Evolutionary conservation across 2,329 filamentous ascomycete species (phyloP).

Genomic region (Penicillium sp.): DNA sequence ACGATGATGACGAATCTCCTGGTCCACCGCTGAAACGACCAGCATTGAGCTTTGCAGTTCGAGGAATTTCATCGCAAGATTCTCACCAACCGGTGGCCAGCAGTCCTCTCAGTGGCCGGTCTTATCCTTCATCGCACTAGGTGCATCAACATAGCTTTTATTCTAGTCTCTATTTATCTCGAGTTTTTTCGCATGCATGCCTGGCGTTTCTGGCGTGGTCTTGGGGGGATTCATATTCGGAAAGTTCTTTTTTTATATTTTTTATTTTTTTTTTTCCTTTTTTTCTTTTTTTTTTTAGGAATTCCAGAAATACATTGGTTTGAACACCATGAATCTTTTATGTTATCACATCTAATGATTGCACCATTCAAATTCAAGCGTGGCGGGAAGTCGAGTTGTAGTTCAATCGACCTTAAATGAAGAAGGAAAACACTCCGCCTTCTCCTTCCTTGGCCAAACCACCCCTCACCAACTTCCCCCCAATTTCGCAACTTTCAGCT

Average conservation of each 20-base stretch:
- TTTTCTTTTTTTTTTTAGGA: not conserved
- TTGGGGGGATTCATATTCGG: not conserved
- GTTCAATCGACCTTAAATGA: not conserved
- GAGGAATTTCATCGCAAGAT: conserved; percentile 22
- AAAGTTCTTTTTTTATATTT: not conserved
- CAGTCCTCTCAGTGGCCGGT: conserved; percentile 17
- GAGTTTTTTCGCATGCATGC: conserved; percentile 15
- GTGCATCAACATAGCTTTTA: not conserved
- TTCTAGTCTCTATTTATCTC: not conserved
- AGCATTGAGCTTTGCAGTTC: conserved; percentile 23
- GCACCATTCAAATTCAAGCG: not conserved
- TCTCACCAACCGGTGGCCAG: conserved; percentile 21
- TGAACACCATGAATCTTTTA: too few species aligned
- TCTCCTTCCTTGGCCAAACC: not conserved
- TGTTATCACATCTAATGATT: too few species aligned
- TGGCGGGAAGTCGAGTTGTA: not conserved
- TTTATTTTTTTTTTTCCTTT: too few species aligned
- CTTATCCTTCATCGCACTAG: not conserved
- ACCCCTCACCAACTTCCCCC: not conserved
- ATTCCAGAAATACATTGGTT: not conserved
- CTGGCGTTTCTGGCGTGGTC: conserved; percentile 18
- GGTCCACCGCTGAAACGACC: conserved; percentile 35
- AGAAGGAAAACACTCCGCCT: not conserved
- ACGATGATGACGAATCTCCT: conserved; percentile 51
- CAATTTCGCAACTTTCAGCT: not conserved